Evolutionary conservation across 495 filamentous ascomycete species (phyloP), one percentile per base, ranked within the genome.

Genomic region (Daldinia bambusicola): DNA sequence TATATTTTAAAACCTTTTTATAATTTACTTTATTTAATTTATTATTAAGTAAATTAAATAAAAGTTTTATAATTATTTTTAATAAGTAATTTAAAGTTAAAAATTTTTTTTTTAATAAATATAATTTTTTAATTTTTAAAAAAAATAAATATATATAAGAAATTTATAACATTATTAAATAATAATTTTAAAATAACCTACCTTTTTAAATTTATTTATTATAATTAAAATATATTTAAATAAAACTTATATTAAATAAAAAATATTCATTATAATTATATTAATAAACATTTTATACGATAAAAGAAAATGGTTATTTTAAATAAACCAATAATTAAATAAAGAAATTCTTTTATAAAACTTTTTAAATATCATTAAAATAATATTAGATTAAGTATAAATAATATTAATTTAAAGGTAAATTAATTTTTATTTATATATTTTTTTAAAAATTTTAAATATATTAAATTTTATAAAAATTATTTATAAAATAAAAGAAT

Each of bases 401-500:
- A 5, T 45, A 45, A 45, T 45, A 45, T 4, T 4, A 45, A 5
- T 45, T 45, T 45, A 45, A 45, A 45, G 4, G 9, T 5, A 45
- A 45, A 45, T 14, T 45, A 45, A 45, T 5, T 14, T 45, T 12
- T 12, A 45, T 45, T 45, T 45, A 45, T 5, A 45, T 45, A 5
- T 5, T 45, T 14, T 5, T 14, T 45, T 45, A 45, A 45, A 13
- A 45, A 45, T 45, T 45, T 5, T 5, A 45, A 45, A 45, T 45
- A 45, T 18, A 13, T 45, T 45, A 45, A 2, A 12, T 45, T 45
- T 45, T 45, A 4, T 45, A 45, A 45, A 12, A 45, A 5, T 45
- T 79, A 79, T 45, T 34, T 4, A 34, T 34, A 3, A 34, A 34
- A 34, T 34, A 34, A 34, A 4, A 4, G n/a, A n/a, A n/a, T n/a